phyloP scores from a whole-genome alignment of 768 basidiomycete species.

The Lentinula sp. region DNA sequence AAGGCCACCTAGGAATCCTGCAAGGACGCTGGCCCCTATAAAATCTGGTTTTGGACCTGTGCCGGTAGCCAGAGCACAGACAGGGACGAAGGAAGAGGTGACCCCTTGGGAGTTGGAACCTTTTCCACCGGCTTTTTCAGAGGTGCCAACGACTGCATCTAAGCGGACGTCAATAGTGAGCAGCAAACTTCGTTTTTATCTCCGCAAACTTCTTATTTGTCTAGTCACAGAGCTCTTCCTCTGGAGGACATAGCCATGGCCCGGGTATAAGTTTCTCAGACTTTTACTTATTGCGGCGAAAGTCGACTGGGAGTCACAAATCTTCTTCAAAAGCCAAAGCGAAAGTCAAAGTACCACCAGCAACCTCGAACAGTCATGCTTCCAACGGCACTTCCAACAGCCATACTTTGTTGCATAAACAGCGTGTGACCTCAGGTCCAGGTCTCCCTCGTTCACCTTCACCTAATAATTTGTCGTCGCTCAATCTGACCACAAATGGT shows the following conservation, averaged over 20 bases:
- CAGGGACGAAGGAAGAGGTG: constrained; percentile 29
- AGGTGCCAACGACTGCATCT: background rate
- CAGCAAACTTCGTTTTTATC: background rate
- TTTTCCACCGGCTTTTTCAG: constrained; percentile 8
- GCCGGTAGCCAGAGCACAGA: constrained; percentile 10
- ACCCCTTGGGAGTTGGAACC: constrained; percentile 32
- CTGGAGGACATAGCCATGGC: constrained; percentile 17
- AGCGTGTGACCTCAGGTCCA: background rate
- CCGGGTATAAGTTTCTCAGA: constrained; percentile 16
- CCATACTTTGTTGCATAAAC: background rate
- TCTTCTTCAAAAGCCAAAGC: constrained; percentile 6
- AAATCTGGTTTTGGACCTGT: background rate
- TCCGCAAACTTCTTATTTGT: background rate
- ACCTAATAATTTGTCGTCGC: background rate
- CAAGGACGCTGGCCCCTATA: background rate
- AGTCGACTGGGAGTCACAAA: constrained; percentile 24
- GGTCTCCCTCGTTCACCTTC: background rate
- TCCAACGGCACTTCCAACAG: background rate
- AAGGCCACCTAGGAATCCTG: constrained; percentile 8
- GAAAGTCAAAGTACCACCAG: background rate
- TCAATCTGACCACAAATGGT: background rate
- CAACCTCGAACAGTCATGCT: background rate
- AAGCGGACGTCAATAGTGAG: background rate
- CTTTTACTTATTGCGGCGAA: constrained; percentile 23
- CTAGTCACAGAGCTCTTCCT: constrained; percentile 22